Percentiles rank a stretch among this genome's conserved stretches.
Evolutionary conservation across 371 early-diverging fungal genomes (phyloP).

Genomic region (Umbelopsis sp.): DNA sequence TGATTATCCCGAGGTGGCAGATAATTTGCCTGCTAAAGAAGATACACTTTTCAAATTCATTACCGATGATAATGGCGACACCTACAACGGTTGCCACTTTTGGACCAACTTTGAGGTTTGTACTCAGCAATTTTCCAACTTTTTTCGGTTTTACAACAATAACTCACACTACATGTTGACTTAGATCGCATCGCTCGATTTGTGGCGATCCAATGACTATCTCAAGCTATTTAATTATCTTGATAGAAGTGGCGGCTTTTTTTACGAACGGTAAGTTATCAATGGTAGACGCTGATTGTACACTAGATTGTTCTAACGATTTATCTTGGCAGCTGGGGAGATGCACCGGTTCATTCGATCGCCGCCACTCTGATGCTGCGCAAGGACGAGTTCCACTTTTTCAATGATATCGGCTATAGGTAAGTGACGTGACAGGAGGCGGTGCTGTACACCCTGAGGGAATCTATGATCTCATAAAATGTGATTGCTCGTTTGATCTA

Average conservation of each 20-base stretch:
- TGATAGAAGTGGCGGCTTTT: slow-evolving; percentile 91
- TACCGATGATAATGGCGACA: slow-evolving; percentile 36
- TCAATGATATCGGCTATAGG: slow-evolving; percentile 89
- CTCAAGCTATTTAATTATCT: slow-evolving; percentile 78
- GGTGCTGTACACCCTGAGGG: neutral
- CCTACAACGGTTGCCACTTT: slow-evolving; percentile 74
- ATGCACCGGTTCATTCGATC: slow-evolving; percentile 95
- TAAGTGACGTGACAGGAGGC: slow-evolving; percentile 48
- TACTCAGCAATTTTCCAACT: too few relatives aligned
- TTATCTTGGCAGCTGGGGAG: slow-evolving; percentile 85
- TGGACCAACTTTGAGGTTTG: slow-evolving; percentile 64
- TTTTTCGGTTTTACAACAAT: neutral
- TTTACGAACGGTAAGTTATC: slow-evolving; percentile 73
- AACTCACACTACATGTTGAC: neutral
- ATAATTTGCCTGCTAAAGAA: slow-evolving; percentile 35
- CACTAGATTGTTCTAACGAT: slow-evolving; percentile 52
- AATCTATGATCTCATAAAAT: too few relatives aligned
- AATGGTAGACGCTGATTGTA: slow-evolving; percentile 39
- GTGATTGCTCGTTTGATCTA: neutral
- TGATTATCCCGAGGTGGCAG: slow-evolving; percentile 39
- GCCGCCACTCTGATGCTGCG: slow-evolving; percentile 83
- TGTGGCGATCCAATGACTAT: slow-evolving; percentile 82
- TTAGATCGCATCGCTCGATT: slow-evolving; percentile 76
- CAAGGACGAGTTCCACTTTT: slow-evolving; percentile 87
- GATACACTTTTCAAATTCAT: slow-evolving; percentile 50